A percentile compares a stretch with the other conserved stretches of the same genome.
Evolutionary conservation across 163 green algal species (phyloP).

Genomic region (Chloromonas sp.): DNA sequence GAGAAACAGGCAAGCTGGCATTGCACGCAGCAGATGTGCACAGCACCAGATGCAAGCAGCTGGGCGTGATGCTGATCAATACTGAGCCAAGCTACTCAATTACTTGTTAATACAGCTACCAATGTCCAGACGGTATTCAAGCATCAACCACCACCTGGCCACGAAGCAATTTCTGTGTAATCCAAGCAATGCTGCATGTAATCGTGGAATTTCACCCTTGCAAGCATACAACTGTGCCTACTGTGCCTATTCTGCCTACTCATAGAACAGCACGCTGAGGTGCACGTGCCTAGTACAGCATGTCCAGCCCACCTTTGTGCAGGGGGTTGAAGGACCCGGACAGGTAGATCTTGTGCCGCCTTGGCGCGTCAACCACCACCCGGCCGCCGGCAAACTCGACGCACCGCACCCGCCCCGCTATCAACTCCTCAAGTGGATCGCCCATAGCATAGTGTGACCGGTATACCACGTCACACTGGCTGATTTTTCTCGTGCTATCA

Average conservation of each 20-base stretch:
- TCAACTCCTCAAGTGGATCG: neutral
- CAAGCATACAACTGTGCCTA: neutral
- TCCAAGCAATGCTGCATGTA: no score
- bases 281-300: neutral
- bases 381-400: conserved; percentile 7
- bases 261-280: neutral
- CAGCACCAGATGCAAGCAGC: neutral
- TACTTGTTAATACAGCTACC: neutral
- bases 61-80: neutral
- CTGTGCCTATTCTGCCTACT: neutral
- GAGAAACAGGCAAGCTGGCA: conserved; percentile 16
- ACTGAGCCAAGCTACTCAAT: neutral
- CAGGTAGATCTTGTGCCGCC: conserved; percentile 61
- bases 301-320: conserved; percentile 48
- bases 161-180: no score
- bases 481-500: neutral
- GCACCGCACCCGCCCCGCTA: neutral
- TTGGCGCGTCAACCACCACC: conserved; percentile 62
- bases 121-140: no score
- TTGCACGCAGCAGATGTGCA: conserved; percentile 13
- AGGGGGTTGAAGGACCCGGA: conserved; percentile 90
- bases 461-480: neutral
- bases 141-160: no score
- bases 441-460: neutral
- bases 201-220: neutral